These are phyloP conservation scores for Umbilicus rupestris DNA, from an alignment of 164 flowering plant genomes.

Conservation along the genomic window DNA sequence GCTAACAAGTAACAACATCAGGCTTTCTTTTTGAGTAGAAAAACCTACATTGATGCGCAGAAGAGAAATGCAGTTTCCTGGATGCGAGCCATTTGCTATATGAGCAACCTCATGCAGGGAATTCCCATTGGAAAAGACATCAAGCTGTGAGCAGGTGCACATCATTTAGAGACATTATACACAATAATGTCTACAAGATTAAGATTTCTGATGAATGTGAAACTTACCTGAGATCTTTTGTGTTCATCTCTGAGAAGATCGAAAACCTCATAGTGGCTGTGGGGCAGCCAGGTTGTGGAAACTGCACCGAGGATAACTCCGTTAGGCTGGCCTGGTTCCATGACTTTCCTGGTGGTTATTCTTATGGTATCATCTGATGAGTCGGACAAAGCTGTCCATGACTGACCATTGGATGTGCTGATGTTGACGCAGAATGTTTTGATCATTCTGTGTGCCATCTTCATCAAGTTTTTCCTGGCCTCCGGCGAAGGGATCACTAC, in stretches of 20 bases:
- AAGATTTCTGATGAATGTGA: no score
- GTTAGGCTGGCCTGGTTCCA: slow-evolving; percentile 77
- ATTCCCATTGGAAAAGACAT: slow-evolving; percentile 6
- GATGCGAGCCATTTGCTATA: slow-evolving; percentile 10
- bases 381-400: slow-evolving; percentile 83
- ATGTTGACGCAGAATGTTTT: slow-evolving; percentile 62
- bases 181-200: neutral
- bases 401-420: slow-evolving; percentile 51
- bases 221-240: slow-evolving; percentile 63
- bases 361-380: slow-evolving; percentile 62
- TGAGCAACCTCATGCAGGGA: slow-evolving; percentile 11
- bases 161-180: neutral
- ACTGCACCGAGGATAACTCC: slow-evolving; percentile 78
- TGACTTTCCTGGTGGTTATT: slow-evolving; percentile 63
- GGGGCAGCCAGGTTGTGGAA: slow-evolving; percentile 80
- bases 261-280: slow-evolving; percentile 59
- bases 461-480: slow-evolving; percentile 78
- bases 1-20: neutral
- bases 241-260: slow-evolving; percentile 74
- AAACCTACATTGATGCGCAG: slow-evolving; percentile 6
- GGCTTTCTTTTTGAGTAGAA: no score
- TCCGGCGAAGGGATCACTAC: slow-evolving; percentile 79
- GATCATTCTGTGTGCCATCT: slow-evolving; percentile 76
- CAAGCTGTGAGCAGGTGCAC: neutral
- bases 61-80: slow-evolving; percentile 11